Evolutionary conservation across 176 grass and related monocot species (phyloP), one percentile per base, ranked within the genome.

Genomic region (Aechmea fasciata): DNA sequence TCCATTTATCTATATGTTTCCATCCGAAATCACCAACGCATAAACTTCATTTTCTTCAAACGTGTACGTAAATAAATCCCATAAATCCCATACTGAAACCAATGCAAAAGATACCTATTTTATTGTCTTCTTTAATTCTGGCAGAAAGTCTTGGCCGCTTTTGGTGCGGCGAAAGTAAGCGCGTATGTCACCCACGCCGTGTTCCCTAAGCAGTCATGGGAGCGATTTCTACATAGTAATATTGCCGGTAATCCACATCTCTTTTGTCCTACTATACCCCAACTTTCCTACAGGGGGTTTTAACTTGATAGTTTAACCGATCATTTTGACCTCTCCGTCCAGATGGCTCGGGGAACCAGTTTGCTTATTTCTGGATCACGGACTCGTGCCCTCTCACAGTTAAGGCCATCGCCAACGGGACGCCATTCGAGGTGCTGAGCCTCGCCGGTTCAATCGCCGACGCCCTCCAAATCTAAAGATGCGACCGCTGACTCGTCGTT

Each of bases 151-250:
- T 72, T 99, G 57, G 87, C 89, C 63, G 82, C 81, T 72, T 82
- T 90, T 90, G 89, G 94, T 65, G 94, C 94, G 73, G 84, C 86
- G 77, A 93, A 99, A 77, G 85, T 99, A 50, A 99, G 94, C 82
- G 94, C 89, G 19, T 99, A 93, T 24, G 87, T 90, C 18, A 99
- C 94, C 19, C 94, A 99, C 73, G 94, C 83, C 52, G 88, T 99
- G 72, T 99, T 93, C 25, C 94, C 94, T 22, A 93, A 99, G 66
- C 73, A 73, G 48, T 90, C 94, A 17, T 99, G 84, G 84, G 65
- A 93, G 66, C 86, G 86, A 78, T 99, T 99, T 76, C 71, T 83
- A 83, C 81, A 71, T 65, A 74, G 92, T 52, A 93, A 93, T 41
- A 41, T 7, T 78, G 82, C 77, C 76, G 87, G 89, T 99, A 99